A percentile compares a stretch with the other conserved stretches of the same genome.
These are phyloP conservation scores for Leucogyrophana mollusca DNA, from an alignment of 768 basidiomycete genomes.

Conservation along the genomic window DNA sequence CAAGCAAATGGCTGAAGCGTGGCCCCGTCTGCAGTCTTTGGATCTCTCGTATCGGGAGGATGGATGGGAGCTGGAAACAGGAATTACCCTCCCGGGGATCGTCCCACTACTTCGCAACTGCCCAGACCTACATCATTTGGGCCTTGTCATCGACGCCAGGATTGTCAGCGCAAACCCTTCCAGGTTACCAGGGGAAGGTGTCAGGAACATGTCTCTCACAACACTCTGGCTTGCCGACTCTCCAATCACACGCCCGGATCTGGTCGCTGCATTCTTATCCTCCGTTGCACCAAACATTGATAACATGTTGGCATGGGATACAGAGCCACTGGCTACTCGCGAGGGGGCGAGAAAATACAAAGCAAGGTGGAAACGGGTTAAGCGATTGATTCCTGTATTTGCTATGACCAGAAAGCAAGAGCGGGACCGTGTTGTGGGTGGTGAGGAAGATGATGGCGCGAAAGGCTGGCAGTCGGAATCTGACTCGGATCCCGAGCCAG, in stretches of 20 bases:
- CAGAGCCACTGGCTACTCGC: slow-evolving; percentile 23
- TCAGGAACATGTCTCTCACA: slow-evolving; percentile 23
- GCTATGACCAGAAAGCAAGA: slow-evolving; percentile 19
- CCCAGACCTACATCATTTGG: slow-evolving; percentile 11
- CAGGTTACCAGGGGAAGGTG: slow-evolving; percentile 15
- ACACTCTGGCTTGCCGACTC: slow-evolving; percentile 28
- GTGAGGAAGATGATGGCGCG: slow-evolving; percentile 7
- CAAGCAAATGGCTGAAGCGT: slow-evolving; percentile 23
- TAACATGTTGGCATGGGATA: slow-evolving; percentile 29
- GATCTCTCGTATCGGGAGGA: slow-evolving; percentile 28
- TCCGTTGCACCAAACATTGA: slow-evolving; percentile 28
- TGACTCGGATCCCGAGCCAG: slow-evolving; percentile 16
- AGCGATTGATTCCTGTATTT: slow-evolving; percentile 18
- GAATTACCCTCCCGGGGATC: slow-evolving; percentile 22
- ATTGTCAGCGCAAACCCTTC: slow-evolving; percentile 7
- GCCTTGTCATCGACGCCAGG: slow-evolving; percentile 28
- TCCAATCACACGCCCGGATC: slow-evolving; percentile 20
- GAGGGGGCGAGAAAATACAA: slow-evolving; percentile 22
- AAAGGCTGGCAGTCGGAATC: slow-evolving; percentile 23
- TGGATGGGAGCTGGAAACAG: slow-evolving; percentile 28
- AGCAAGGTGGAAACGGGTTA: slow-evolving; percentile 23
- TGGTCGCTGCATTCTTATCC: slow-evolving; percentile 27
- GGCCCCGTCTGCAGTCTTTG: slow-evolving; percentile 25
- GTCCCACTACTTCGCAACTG: slow-evolving; percentile 20
- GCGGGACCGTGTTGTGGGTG: slow-evolving; percentile 4